Conservation (phyloP, 2,329 filamentous ascomycete genomes). For the Aspergillus quadrilineatus region DNA sequence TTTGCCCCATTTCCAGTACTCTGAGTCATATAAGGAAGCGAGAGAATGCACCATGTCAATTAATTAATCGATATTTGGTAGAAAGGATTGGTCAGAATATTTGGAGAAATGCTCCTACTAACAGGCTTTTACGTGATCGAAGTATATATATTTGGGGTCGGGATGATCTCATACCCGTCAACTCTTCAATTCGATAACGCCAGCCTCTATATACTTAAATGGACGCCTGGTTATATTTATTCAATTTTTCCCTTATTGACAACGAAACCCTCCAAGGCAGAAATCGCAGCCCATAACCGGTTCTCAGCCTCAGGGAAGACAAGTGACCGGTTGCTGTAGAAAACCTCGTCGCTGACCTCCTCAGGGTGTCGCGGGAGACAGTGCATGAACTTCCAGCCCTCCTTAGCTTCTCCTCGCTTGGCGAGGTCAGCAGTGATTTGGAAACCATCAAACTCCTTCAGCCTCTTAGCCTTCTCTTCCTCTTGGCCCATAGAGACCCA, state of each 20-base stretch:
- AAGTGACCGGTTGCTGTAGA: conserved; percentile 79
- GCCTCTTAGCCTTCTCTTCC: conserved; percentile 70
- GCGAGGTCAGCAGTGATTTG: conserved; percentile 88
- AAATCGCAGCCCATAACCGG: conserved; percentile 85
- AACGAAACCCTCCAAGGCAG: conserved; percentile 82
- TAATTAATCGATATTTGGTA: too few relatives aligned
- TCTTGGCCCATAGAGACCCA: conserved; percentile 99
- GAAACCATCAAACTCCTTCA: conserved; percentile 83
- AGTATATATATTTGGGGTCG: neutral
- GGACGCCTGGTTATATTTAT: conserved; percentile 1
- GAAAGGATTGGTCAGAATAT: neutral
- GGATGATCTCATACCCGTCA: neutral
- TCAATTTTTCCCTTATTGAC: conserved; percentile 85
- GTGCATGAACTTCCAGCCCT: conserved; percentile 97
- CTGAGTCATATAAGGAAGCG: too few relatives aligned
- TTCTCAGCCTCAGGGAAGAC: conserved; percentile 97
- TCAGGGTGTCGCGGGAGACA: conserved; percentile 89
- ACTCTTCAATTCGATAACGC: neutral
- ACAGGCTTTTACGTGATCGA: neutral
- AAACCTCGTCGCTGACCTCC: conserved; percentile 92
- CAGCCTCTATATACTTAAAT: neutral
- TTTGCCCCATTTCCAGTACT: too few relatives aligned
- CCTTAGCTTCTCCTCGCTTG: conserved; percentile 78
- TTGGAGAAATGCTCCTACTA: neutral
- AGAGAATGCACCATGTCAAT: too few relatives aligned